Percentiles rank a stretch among this genome's conserved stretches.
These are phyloP conservation scores for Spizellomyces sp. DNA, from an alignment of 192 early-diverging fungal species.

Conservation along the genomic window DNA sequence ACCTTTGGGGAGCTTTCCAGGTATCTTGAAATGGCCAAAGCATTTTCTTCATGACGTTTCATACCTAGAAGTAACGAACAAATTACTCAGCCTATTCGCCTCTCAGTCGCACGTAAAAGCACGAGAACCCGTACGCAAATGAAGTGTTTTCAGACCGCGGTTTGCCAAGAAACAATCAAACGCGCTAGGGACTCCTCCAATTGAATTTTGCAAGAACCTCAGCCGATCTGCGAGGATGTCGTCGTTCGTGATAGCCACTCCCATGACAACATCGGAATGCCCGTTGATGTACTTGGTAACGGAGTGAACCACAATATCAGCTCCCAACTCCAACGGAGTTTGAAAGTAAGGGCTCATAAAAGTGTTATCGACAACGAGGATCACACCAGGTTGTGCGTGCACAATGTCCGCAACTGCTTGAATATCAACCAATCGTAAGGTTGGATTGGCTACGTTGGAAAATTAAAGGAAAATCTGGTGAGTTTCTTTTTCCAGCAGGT, in stretches of 20 bases:
- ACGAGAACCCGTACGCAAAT: slow-evolving; percentile 59
- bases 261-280: slow-evolving; percentile 98
- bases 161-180: slow-evolving; percentile 97
- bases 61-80: slow-evolving; percentile 44
- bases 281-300: slow-evolving; percentile 99
- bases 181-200: slow-evolving; percentile 92
- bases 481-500: slow-evolving; percentile 66
- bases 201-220: slow-evolving; percentile 95
- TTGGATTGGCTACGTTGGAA: slow-evolving; percentile 87
- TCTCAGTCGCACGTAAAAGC: no score
- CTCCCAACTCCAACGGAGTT: slow-evolving; percentile 86
- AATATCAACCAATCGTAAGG: slow-evolving; percentile 93
- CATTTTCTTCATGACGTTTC: slow-evolving; percentile 86
- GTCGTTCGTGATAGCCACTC: slow-evolving; percentile 82
- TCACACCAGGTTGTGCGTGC: slow-evolving; percentile 71
- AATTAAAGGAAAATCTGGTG: slow-evolving; percentile 80
- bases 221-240: slow-evolving; percentile 74
- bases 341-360: slow-evolving; percentile 98
- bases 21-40: slow-evolving; percentile 77
- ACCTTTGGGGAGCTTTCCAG: slow-evolving; percentile 74
- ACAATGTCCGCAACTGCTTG: slow-evolving; percentile 74
- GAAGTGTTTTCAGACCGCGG: slow-evolving; percentile 93
- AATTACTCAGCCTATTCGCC: no score
- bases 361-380: slow-evolving; percentile 95
- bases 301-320: slow-evolving; percentile 97